These are phyloP conservation scores for Tricholoma sp. DNA, from an alignment of 768 basidiomycete genomes.

Conservation along the genomic window DNA sequence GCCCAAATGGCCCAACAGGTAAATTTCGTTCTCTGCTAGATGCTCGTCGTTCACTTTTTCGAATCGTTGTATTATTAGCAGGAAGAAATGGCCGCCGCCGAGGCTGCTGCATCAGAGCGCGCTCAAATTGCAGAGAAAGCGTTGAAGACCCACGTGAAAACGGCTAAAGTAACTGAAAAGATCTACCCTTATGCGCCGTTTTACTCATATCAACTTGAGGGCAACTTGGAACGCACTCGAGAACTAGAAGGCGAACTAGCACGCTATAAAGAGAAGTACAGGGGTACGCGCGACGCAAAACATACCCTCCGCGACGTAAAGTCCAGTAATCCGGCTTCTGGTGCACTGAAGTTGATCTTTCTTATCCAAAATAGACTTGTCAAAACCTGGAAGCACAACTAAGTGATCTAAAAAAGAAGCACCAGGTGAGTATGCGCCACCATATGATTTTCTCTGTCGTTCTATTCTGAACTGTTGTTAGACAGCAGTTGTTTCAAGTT, in stretches of 20 bases:
- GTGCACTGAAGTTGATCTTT: background rate
- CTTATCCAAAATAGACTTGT: background rate
- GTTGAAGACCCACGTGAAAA: background rate
- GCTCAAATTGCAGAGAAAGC: background rate
- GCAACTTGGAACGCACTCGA: too few species aligned
- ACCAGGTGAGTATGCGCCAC: background rate
- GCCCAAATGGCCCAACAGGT: too few species aligned
- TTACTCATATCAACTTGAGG: too few species aligned
- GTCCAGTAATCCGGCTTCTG: background rate
- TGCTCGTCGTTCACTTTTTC: too few species aligned
- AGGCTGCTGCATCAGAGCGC: background rate
- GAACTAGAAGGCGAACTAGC: background rate
- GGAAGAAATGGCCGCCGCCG: background rate
- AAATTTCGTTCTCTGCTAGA: background rate
- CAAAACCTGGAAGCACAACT: background rate
- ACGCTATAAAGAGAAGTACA: background rate
- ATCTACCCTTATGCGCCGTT: too few species aligned
- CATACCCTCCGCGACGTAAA: background rate
- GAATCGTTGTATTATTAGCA: background rate
- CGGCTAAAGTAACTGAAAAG: background rate
- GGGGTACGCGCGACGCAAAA: background rate
- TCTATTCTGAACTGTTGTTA: too few species aligned
- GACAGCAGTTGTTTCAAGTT: background rate
- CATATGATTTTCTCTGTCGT: too few species aligned
- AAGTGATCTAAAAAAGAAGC: background rate